Percentiles rank a stretch among this genome's conserved stretches.
Conservation (phyloP, 371 early-diverging fungal genomes). For the Mucor ambiguus region DNA sequence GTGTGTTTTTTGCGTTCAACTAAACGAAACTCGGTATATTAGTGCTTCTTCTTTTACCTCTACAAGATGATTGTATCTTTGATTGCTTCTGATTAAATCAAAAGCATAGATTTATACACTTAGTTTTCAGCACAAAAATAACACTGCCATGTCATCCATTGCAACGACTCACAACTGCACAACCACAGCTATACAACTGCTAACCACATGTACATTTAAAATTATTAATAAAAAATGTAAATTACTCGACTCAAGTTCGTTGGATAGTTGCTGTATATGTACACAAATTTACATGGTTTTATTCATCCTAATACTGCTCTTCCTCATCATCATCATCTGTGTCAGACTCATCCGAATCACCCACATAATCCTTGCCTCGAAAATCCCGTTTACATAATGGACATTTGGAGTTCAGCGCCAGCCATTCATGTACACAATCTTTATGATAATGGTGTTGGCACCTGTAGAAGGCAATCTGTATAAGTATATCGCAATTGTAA, state of each 20-base stretch:
- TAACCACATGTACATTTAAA: neutral
- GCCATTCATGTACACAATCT: conserved; percentile 37
- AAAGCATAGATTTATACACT: conserved; percentile 1
- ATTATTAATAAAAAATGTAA: conserved; percentile 1
- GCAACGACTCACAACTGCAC: neutral
- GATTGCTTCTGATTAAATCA: conserved; percentile 35
- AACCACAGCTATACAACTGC: neutral
- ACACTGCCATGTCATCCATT: neutral
- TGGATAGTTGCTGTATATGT: neutral
- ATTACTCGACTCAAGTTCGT: neutral
- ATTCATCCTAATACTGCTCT: conserved; percentile 8
- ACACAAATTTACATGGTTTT: conserved; percentile 6
- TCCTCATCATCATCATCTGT: conserved; percentile 15
- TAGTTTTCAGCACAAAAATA: too few relatives aligned
- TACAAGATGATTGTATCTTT: conserved; percentile 69
- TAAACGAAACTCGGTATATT: neutral
- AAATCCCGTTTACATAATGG: conserved; percentile 41
- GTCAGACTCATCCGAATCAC: neutral
- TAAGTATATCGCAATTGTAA: neutral
- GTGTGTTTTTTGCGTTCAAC: neutral
- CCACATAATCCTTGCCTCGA: conserved; percentile 28
- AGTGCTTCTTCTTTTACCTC: conserved; percentile 86
- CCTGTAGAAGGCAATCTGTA: conserved; percentile 11
- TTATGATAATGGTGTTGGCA: conserved; percentile 44
- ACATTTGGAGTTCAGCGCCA: conserved; percentile 35